Evolutionary conservation across 352 stramenopile species (phyloP).

Genomic region (Phytophthora constricta): DNA sequence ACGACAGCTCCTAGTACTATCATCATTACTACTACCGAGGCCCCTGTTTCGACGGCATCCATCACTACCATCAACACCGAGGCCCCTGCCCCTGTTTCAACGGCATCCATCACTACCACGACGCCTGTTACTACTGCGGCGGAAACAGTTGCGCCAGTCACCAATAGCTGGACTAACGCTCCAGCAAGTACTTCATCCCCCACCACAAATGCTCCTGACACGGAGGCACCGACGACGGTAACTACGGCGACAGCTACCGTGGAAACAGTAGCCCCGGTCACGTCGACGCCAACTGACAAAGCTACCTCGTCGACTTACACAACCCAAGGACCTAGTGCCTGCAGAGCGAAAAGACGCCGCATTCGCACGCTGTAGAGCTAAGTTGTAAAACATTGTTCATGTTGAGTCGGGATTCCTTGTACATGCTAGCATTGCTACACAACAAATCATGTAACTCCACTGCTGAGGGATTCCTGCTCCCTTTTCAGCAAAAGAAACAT

Average conservation of each 20-base stretch:
- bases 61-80: too few relatives aligned
- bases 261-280: too few relatives aligned
- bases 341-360: constrained; percentile 26
- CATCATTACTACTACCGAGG: too few relatives aligned
- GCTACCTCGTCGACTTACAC: constrained; percentile 1
- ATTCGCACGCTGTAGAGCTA: constrained; percentile 17
- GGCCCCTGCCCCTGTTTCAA: neutral
- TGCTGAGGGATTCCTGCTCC: neutral
- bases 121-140: neutral
- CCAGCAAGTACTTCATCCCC: neutral
- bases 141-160: neutral
- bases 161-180: neutral
- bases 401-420: neutral
- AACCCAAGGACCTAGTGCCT: constrained; percentile 15
- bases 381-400: neutral
- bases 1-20: constrained; percentile 9
- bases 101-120: too few relatives aligned
- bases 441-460: neutral
- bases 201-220: too few relatives aligned
- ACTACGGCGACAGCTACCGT: too few relatives aligned
- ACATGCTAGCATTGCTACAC: neutral
- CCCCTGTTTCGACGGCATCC: too few relatives aligned
- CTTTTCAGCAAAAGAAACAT: too few relatives aligned
- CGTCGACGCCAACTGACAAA: constrained; percentile 8
- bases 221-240: too few relatives aligned